These are phyloP conservation scores for Chrysoporthe austroafricana DNA, from an alignment of 2,329 filamentous ascomycete species.

Conservation along the genomic window DNA sequence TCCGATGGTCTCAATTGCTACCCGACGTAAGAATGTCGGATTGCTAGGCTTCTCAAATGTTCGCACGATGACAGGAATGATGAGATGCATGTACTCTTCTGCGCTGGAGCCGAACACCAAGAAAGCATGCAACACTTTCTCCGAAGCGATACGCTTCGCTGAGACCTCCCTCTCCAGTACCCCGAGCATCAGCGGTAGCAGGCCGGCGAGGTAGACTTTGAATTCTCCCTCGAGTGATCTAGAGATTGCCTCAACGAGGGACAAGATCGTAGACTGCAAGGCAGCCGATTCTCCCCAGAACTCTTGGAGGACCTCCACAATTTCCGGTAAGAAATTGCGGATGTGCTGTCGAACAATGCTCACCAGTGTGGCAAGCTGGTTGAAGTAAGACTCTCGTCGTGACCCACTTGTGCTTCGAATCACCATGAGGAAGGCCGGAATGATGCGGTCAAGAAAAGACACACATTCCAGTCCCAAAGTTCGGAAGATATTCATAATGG, in stretches of 20 bases:
- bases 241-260: slow-evolving; percentile 90
- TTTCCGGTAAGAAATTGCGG: slow-evolving; percentile 83
- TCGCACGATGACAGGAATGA: slow-evolving; percentile 91
- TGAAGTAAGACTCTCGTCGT: slow-evolving; percentile 94
- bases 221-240: slow-evolving; percentile 96
- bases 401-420: slow-evolving; percentile 79
- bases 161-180: slow-evolving; percentile 86
- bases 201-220: slow-evolving; percentile 87
- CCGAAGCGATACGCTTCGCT: slow-evolving; percentile 76
- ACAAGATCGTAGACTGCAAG: slow-evolving; percentile 88
- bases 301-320: slow-evolving; percentile 83
- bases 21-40: slow-evolving; percentile 77
- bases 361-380: slow-evolving; percentile 89
- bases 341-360: slow-evolving; percentile 97
- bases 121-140: slow-evolving; percentile 92
- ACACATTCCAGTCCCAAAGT: slow-evolving; percentile 96
- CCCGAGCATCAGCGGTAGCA: slow-evolving; percentile 92
- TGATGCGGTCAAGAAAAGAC: slow-evolving; percentile 89
- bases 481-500: slow-evolving; percentile 98
- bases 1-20: slow-evolving; percentile 91
- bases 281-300: slow-evolving; percentile 85
- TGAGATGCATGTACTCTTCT: slow-evolving; percentile 99
- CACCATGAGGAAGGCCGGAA: slow-evolving; percentile 89
- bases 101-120: slow-evolving; percentile 93
- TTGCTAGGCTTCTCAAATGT: slow-evolving; percentile 91